phyloP scores from a whole-genome alignment of 2,329 filamentous ascomycete species.

The Diaporthe sp. region DNA sequence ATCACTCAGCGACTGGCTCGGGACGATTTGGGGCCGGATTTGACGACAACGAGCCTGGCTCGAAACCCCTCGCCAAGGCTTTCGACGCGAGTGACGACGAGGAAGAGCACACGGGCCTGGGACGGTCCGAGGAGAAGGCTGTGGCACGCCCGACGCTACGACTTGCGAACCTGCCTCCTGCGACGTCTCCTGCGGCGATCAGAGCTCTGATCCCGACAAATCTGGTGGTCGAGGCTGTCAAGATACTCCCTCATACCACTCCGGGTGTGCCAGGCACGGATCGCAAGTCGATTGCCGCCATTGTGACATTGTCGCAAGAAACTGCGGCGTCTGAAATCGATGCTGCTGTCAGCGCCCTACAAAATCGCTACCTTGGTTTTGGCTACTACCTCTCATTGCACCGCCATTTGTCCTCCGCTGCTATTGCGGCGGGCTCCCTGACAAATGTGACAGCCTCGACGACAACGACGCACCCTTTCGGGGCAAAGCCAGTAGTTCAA shows the following conservation, averaged over 20 bases:
- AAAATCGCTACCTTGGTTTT: constrained; percentile 88
- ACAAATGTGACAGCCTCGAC: constrained; percentile 59
- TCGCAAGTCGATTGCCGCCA: constrained; percentile 80
- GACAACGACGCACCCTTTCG: constrained; percentile 76
- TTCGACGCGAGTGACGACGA: constrained; percentile 79
- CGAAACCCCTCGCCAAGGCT: constrained; percentile 73
- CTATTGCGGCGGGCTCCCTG: constrained; percentile 60
- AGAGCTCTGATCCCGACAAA: constrained; percentile 71
- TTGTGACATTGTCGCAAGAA: constrained; percentile 85
- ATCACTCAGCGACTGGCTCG: constrained; percentile 48
- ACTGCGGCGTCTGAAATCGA: constrained; percentile 89
- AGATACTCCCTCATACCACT: constrained; percentile 72
- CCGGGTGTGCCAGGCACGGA: constrained; percentile 68
- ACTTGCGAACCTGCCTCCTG: constrained; percentile 72
- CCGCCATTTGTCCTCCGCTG: constrained; percentile 84
- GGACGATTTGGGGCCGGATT: constrained; percentile 56
- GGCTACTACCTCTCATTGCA: constrained; percentile 87
- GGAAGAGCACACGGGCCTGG: constrained; percentile 59
- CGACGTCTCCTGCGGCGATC: constrained; percentile 70
- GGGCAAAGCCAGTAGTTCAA: constrained; percentile 76
- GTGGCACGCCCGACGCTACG: constrained; percentile 74
- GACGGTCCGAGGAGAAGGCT: constrained; percentile 69
- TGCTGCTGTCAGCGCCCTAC: constrained; percentile 79
- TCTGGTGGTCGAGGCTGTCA: constrained; percentile 79
- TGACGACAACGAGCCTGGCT: constrained; percentile 51